Evolutionary conservation across 1,284 basidiomycete species (phyloP).

Genomic region (Testicularia cyperi): DNA sequence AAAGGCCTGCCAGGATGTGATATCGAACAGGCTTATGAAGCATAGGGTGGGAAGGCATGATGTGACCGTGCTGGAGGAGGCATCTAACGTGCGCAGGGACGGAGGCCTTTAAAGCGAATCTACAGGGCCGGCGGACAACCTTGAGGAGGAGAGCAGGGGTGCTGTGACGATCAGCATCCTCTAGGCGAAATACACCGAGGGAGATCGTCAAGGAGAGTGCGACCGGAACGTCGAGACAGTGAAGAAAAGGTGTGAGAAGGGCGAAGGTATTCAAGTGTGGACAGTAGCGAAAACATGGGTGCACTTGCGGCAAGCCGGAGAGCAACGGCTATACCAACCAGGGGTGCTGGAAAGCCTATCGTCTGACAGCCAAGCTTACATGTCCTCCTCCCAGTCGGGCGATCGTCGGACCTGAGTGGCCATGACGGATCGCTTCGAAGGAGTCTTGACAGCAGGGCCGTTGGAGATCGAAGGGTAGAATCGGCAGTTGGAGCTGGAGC

Average conservation of each 20-base stretch:
- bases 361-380: background rate
- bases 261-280: background rate
- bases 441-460: constrained; percentile 40
- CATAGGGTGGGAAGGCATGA: no score
- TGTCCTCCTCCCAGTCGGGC: constrained; percentile 38
- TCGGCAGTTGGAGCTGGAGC: constrained; percentile 43
- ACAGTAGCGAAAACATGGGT: no score
- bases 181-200: background rate
- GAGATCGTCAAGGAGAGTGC: background rate
- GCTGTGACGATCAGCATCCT: background rate
- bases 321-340: no score
- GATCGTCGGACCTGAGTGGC: constrained; percentile 39
- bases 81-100: no score
- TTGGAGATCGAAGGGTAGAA: constrained; percentile 45
- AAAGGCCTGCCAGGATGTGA: no score
- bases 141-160: no score
- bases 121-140: no score
- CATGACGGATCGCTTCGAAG: constrained; percentile 39
- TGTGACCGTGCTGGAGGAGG: no score
- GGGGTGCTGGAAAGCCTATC: constrained; percentile 1
- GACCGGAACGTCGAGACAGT: background rate
- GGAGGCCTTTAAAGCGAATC: no score
- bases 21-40: no score
- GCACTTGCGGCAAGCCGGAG: no score
- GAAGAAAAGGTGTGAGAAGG: background rate